Evolutionary conservation across 805 yeast species (phyloP).

Genomic region (Candida berthetii): DNA sequence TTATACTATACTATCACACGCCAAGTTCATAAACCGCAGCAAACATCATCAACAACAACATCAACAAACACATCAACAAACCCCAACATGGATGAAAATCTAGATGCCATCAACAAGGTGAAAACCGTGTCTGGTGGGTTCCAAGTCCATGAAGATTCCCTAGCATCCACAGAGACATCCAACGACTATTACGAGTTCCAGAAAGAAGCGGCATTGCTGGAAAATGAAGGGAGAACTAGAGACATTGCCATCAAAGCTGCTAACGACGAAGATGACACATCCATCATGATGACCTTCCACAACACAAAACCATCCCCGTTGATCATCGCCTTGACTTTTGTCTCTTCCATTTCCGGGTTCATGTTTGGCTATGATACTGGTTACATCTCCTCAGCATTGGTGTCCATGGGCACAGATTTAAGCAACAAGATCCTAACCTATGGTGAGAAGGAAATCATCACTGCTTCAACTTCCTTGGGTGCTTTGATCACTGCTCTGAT

Average conservation of each 20-base stretch:
- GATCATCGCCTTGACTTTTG: constrained; percentile 63
- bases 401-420: constrained; percentile 75
- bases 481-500: constrained; percentile 74
- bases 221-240: not conserved
- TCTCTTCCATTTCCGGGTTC: constrained; percentile 88
- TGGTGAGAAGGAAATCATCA: constrained; percentile 84
- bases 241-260: constrained; percentile 23
- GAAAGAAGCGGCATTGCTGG: not conserved
- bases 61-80: not conserved
- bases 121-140: constrained; percentile 1
- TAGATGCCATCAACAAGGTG: not conserved
- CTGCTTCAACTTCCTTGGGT: constrained; percentile 93
- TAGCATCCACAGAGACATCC: not conserved
- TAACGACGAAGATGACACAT: constrained; percentile 43
- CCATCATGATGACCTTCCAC: constrained; percentile 39
- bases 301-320: constrained; percentile 52
- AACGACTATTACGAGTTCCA: not conserved
- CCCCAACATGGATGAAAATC: not conserved
- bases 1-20: no score
- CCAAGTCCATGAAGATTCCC: not conserved
- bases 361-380: constrained; percentile 99
- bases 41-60: not conserved
- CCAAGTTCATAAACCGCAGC: no score
- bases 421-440: constrained; percentile 50
- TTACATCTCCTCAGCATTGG: constrained; percentile 89